Evolutionary conservation across 2,329 filamentous ascomycete genomes (phyloP), one percentile per base, ranked within the genome.

Genomic region (Cercospora berteroae): DNA sequence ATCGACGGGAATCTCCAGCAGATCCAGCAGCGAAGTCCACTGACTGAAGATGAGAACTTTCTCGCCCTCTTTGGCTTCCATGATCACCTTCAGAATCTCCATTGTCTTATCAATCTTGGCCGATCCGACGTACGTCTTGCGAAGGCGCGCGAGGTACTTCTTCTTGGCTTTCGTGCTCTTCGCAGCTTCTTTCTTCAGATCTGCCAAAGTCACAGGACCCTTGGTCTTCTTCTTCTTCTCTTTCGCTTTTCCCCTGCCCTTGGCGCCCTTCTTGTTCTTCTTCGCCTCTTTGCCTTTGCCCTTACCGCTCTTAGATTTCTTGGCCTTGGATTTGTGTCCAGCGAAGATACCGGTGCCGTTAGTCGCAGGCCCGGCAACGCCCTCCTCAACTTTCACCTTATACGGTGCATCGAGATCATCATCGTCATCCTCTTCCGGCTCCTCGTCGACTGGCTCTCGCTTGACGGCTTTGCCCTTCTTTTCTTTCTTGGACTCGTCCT

Each of bases 31-130:
- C 0, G 90, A 88, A 0, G 92, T 94, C 81, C 91, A 95, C 73
- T 93, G 91, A 65, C 88, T 91, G 80, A 95, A 95, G 69, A 95
- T 86, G 63, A 95, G 89, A 0, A 90, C 92, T 79, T 94, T 94
- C 77, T 93, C 89, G 1, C 84, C 85, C 2, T 85, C 75, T 33
- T 82, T 79, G n/a, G 74, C 74, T 4, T 73, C 64, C 63, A 82
- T 78, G 65, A 87, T 83, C 13, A 80, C 77, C 10, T 81, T 76
- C 12, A 94, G 80, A 6, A 94, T 83, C 64, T 91, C 87, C 65
- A 91, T 80, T 6, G 88, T 87, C 76, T 89, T 89, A 23, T 87
- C 86, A 31, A 92, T 88, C 79, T 94, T 95, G 29, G 91, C 88
- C 20, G 91, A 95, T 1, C 90, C 84, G 66, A 90, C 80, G 86